Conservation (phyloP, 2,329 filamentous ascomycete genomes). For the Fusarium xyrophilum region DNA sequence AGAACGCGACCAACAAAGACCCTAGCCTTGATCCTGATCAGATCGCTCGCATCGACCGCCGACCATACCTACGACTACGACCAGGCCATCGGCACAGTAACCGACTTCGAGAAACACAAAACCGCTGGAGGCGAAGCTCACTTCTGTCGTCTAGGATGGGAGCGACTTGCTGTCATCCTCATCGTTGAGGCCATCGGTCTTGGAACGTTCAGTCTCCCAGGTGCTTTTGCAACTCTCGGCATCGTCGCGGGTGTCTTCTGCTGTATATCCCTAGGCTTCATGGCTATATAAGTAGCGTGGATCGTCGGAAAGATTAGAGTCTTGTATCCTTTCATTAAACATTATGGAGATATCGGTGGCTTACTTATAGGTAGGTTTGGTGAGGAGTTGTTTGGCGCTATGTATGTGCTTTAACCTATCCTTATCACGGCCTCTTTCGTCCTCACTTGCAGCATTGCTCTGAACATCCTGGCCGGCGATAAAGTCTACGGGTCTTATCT, state of each 20-base stretch:
- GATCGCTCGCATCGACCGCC: slow-evolving; percentile 17
- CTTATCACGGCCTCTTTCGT: slow-evolving; percentile 72
- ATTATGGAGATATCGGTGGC: slow-evolving; percentile 69
- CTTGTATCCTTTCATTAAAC: slow-evolving; percentile 60
- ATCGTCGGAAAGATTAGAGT: slow-evolving; percentile 52
- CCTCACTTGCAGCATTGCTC: slow-evolving; percentile 69
- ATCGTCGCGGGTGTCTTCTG: slow-evolving; percentile 48
- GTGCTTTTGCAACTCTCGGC: slow-evolving; percentile 37
- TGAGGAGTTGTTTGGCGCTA: slow-evolving; percentile 63
- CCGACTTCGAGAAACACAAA: slow-evolving; percentile 38
- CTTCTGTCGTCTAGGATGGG: slow-evolving; percentile 37
- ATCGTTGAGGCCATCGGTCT: slow-evolving; percentile 38
- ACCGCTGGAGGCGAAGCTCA: slow-evolving; percentile 30
- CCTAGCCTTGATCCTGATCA: slow-evolving; percentile 1
- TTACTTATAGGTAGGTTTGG: slow-evolving; percentile 64
- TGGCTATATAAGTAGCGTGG: slow-evolving; percentile 52
- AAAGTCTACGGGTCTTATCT: slow-evolving; percentile 50
- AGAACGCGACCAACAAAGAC: not conserved
- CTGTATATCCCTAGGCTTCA: slow-evolving; percentile 45
- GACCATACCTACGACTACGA: slow-evolving; percentile 31
- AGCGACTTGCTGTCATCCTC: slow-evolving; percentile 36
- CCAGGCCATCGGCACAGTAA: slow-evolving; percentile 32
- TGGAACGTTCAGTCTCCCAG: slow-evolving; percentile 36
- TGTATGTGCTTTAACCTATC: slow-evolving; percentile 65
- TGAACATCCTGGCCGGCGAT: slow-evolving; percentile 66